Evolutionary conservation across 176 grass and related monocot species (phyloP), one percentile per base, ranked within the genome.

Genomic region (Poa pratensis): DNA sequence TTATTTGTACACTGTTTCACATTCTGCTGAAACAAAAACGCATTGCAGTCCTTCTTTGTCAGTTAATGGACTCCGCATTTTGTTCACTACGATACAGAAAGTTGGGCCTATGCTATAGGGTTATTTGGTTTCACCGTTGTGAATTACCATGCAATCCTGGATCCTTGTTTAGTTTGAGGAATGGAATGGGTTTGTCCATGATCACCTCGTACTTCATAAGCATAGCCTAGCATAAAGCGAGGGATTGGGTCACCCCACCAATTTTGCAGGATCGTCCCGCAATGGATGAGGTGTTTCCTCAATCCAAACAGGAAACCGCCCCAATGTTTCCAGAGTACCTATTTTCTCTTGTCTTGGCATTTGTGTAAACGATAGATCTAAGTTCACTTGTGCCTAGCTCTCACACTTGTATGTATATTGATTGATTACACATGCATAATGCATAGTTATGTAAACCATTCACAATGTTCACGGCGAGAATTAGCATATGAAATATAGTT

Each of bases 1-100:
- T 73, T 79, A 18, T 34, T 28, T 75, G 59, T 50, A 64, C 67
- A 50, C 37, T 79, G 64, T 73, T 78, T 83, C 73, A 60, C 30
- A 59, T 19, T 40, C 9, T 49, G 20, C 9, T 58, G 57, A 39
- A 60, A 70, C 71, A 40, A 30, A 32, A 76, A 57, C 10, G 61
- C 1, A 67, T 35, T 50, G n/a, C 16, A 20, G 19, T 61, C 27
- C 20, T 77, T 71, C 34, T 76, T 52, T 77, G 26, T 72, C 6
- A 6, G 14, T 70, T 14, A 9, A 20, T 40, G 12, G 18, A 53
- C 54, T 79, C 43, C 73, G 23, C 46, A 37, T 89, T 57, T 46
- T 35, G 1, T 30, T 46, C 30, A 9, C 16, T 32, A 53, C 9
- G 16, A 53, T 53, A 32, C 9, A 5, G 48, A 80, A 63, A 64